Evolutionary conservation across 2,329 filamentous ascomycete species (phyloP).

Genomic region (Trichoderma harzianum): DNA sequence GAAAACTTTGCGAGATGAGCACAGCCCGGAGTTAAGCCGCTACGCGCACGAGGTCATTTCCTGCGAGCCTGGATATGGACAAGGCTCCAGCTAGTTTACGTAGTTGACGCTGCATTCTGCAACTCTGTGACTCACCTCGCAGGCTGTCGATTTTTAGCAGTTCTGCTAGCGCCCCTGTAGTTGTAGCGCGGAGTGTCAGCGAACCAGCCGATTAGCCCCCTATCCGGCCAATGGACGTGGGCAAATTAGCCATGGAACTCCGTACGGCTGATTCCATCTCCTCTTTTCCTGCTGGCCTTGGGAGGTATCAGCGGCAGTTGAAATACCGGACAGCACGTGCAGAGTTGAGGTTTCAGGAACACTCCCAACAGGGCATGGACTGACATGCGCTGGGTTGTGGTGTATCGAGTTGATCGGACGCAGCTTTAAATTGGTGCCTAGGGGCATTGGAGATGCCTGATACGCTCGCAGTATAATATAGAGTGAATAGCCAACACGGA

Average conservation of each 20-base stretch:
- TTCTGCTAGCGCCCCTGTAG: not conserved
- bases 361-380: not conserved
- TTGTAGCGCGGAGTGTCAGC: not conserved
- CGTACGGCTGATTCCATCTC: not conserved
- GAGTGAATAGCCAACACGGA: too few relatives aligned
- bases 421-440: not conserved
- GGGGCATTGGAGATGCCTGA: not conserved
- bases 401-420: not conserved
- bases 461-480: not conserved
- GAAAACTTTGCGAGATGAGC: not conserved
- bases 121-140: slow-evolving; percentile 12
- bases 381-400: not conserved
- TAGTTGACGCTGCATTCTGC: slow-evolving; percentile 2
- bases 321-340: not conserved
- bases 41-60: not conserved
- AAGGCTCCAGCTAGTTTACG: slow-evolving; percentile 15
- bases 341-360: not conserved
- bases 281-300: not conserved
- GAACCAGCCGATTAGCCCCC: not conserved
- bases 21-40: slow-evolving; percentile 7
- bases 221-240: not conserved
- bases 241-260: not conserved
- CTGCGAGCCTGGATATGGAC: not conserved
- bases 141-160: not conserved
- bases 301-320: not conserved